Base-by-base conservation (phyloP, 331 rosid species). In the Acacia pycnantha region DNA sequence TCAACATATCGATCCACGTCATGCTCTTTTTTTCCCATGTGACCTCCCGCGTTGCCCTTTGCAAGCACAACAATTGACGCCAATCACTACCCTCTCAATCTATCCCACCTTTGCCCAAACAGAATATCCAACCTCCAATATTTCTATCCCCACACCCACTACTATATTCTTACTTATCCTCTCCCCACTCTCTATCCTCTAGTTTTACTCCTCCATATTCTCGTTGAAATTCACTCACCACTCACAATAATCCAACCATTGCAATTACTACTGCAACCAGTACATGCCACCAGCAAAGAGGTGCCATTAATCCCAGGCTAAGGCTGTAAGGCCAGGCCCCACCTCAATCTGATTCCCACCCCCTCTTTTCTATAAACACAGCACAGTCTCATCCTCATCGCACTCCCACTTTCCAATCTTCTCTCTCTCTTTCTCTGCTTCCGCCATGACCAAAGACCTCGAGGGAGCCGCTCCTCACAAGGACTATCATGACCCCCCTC, bases 401-500 rank as follows among this genome's bases (percentile, higher is more conserved):
- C 51, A 22, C 67, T 5, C 1, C 11, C 35, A 19, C 64, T 1
- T 40, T 22, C 27, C 15, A 2, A 16, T 37, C 1, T 4, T 8
- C 14, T 67, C n/a, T 68, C 73, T 67, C 21, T 2, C 33, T 40
- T 10, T 21, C 74, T 35, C 77, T 70, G 15, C 67, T 24, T 6
- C 27, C 8, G 3, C 77, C 71, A 94, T 92, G 98, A 87, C 81
- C 14, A 89, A 89, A 56, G 92, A 86, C 81, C 22, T 67, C 9
- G 93, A 86, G 24, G 85, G 80, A n/a, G 74, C 84, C 0, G 85
- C 78, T 21, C 78, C 65, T 3, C 83, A 80, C 82, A 92, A 86
- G 85, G 98, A 94, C 92, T 94, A 94, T 90, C 86, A 85, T 0
- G 98, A 94, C 74, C 98, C 97, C 6, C 95, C 97, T 5, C 97